Evolutionary conservation across 164 flowering plant species (phyloP), one percentile per base, ranked within the genome.

Genomic region (Malania oleifera): DNA sequence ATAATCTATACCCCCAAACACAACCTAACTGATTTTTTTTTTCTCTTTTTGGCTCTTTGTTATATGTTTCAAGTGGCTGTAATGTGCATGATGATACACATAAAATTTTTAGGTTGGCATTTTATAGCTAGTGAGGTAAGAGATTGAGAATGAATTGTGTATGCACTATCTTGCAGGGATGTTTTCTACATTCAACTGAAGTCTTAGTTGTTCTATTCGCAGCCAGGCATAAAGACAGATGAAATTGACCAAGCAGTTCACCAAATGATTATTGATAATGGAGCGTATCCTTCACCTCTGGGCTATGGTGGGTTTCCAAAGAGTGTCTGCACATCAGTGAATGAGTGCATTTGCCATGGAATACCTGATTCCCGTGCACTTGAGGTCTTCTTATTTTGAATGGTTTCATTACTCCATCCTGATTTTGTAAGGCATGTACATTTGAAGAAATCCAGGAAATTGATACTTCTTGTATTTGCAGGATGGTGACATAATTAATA

Each of bases 331-430:
- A 95, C 99, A 58, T 95, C 99, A 24, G 89, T 95, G 59, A 95
- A 95, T 73, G 99, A 95, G 67, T 95, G 97, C 70, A 95, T 95
- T 68, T 95, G 96, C 84, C 99, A 95, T 73, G 99, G 99, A 57
- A 95, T 95, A 44, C 99, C 99, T 34, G 97, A 95, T 71, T 95
- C 99, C 18, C 83, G 90, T 63, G 70, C 78, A 23, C 91, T 95
- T 65, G 95, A 95, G 99, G 97, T 91, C 34, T 55, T 55, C 65
- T 44, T 24, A 55, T 13, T 18, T 55, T 34, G 14, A 34, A 28
- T 50, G 48, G 0, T 68, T 54, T 2, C 38, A n/a, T 10, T 50
- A 3, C 52, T 46, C 52, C 1, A 8, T 9, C 12, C 45, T 6
- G 26, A 11, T 25, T 1, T 22, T 52, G 34, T 40, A 19, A 34